Percentiles rank a stretch among this genome's conserved stretches.
Conservation (phyloP, 495 filamentous ascomycete species). For the Hyaloscypha hepaticicola region DNA sequence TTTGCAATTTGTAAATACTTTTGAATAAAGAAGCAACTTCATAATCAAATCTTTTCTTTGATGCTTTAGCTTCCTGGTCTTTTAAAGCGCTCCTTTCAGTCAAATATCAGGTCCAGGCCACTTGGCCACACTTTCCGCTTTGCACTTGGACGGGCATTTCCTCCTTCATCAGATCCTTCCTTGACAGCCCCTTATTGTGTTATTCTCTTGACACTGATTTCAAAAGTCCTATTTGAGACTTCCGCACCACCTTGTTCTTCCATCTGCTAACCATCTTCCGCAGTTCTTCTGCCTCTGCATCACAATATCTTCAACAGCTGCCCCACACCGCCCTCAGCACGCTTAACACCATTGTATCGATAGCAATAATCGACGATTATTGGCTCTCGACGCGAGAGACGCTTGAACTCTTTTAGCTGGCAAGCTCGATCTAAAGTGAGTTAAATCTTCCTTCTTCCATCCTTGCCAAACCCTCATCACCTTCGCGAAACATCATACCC, state of each 20-base stretch:
- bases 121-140: conserved; percentile 2
- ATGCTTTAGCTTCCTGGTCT: too few relatives aligned
- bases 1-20: too few relatives aligned
- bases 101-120: background rate
- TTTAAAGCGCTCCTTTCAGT: background rate
- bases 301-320: background rate
- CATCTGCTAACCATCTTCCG: background rate
- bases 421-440: background rate
- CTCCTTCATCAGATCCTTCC: background rate
- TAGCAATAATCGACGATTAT: background rate
- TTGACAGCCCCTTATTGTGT: too few relatives aligned
- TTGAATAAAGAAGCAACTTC: too few relatives aligned
- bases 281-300: background rate
- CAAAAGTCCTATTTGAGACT: background rate
- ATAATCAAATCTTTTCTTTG: too few relatives aligned
- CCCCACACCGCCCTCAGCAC: background rate
- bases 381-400: background rate
- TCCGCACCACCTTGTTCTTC: background rate
- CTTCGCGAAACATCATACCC: too few relatives aligned
- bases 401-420: background rate
- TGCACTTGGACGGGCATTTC: background rate
- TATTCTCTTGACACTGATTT: background rate
- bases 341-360: background rate
- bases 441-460: background rate
- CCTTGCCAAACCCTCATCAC: background rate